Base-by-base conservation (phyloP, 2,329 filamentous ascomycete species). In the Chaetomiaceae sp. region DNA sequence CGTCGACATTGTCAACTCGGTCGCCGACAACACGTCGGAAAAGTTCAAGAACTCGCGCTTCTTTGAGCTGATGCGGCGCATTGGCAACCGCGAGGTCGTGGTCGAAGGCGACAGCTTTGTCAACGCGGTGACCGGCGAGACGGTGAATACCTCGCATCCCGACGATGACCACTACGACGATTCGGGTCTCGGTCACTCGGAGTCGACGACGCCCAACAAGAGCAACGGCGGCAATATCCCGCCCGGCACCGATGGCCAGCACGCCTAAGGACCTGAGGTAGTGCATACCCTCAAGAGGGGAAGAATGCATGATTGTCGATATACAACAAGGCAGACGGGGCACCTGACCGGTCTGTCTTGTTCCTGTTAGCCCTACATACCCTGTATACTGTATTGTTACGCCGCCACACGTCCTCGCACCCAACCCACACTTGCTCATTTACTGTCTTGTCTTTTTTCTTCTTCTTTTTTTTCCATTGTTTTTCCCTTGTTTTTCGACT, bases 11-110 rank as follows among this genome's bases (percentile, higher is more conserved):
- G 74, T 94, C 5, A 76, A 85, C 49, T 84, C 81, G 33, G 80
- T 95, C 11, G 76, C 80, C 18, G 75, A 84, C 61, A 85, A 92
- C 60, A 78, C 81, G 53, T 85, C 79, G 51, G 73, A 82, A 42
- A 92, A 92, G 65, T 94, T 94, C 68, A 81, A 84, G 62, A 82
- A 90, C 64, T 91, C 87, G 60, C 81, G 81, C 54, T 95, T 95
- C 64, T 71, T 92, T 1, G 76, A 79, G 4, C 73, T 95, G 41
- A 94, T 95, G 89, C 81, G 86, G 25, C 79, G 81, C 54, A 80
- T 94, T 50, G 79, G 86, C 47, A 83, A 89, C 64, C 76, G 79
- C 51, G 84, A 94, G 70, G 82, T 90, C 13, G 79, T 79, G 44
- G 82, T 94, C 33, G 78, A 88, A 59, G 87, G 85, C 36, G 85